A percentile compares a stretch with the other conserved stretches of the same genome.
These are phyloP conservation scores for Geoglossum cookeanum DNA, from an alignment of 2,329 filamentous ascomycete genomes.

Conservation along the genomic window DNA sequence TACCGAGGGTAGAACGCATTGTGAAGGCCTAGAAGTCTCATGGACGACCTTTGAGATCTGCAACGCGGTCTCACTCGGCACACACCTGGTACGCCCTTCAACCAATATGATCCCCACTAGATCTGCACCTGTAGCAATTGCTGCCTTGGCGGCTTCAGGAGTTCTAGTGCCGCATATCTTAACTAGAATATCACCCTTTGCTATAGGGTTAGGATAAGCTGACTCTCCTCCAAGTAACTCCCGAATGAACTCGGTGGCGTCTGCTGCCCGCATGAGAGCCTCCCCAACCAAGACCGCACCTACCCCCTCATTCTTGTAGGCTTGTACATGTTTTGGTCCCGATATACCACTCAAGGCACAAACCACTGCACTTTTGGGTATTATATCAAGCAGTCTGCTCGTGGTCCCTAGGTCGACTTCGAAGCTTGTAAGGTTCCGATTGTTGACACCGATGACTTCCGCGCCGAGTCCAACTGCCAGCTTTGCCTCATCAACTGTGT, in stretches of 20 bases:
- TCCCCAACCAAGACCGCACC: slow-evolving; percentile 89
- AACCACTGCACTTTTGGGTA: slow-evolving; percentile 69
- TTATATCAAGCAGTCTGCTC: slow-evolving; percentile 68
- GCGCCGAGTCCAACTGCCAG: slow-evolving; percentile 71
- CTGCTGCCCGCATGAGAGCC: slow-evolving; percentile 77
- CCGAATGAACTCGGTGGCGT: slow-evolving; percentile 67
- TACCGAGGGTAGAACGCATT: background rate
- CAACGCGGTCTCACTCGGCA: slow-evolving; percentile 58
- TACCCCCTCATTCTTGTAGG: slow-evolving; percentile 76
- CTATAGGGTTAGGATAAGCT: slow-evolving; percentile 14
- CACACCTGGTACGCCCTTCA: slow-evolving; percentile 58
- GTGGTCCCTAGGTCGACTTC: slow-evolving; percentile 92
- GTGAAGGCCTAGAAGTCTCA: slow-evolving; percentile 6
- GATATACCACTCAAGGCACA: slow-evolving; percentile 92
- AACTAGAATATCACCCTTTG: slow-evolving; percentile 39
- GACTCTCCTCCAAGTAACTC: slow-evolving; percentile 48
- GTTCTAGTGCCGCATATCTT: slow-evolving; percentile 92
- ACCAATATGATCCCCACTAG: slow-evolving; percentile 87
- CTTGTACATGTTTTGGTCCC: slow-evolving; percentile 67
- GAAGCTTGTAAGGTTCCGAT: slow-evolving; percentile 88
- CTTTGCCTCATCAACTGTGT: slow-evolving; percentile 83
- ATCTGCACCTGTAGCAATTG: slow-evolving; percentile 75
- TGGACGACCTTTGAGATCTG: slow-evolving; percentile 68
- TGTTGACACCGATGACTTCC: slow-evolving; percentile 92
- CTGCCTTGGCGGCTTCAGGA: slow-evolving; percentile 58